Base-by-base conservation (phyloP, 805 yeast genomes). In the Yarrowia yakushimensis region DNA sequence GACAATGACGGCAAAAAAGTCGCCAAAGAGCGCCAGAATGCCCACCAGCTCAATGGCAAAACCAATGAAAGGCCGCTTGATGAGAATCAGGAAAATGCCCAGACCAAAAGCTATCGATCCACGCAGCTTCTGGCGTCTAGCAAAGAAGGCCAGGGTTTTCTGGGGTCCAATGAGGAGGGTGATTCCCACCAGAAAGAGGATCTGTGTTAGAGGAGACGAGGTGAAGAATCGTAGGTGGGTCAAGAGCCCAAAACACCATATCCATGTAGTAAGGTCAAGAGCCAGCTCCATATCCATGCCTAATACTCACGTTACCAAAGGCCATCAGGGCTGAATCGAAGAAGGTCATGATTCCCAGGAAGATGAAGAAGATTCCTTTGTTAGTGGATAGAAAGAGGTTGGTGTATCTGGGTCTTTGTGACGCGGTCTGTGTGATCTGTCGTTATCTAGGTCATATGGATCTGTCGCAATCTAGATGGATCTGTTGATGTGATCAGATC, bases 261-360 rank as follows among this genome's bases (percentile, higher is more conserved):
- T n/a, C n/a, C n/a, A n/a, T n/a, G n/a, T n/a, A n/a, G n/a, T n/a
- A n/a, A n/a, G n/a, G n/a, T n/a, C n/a, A n/a, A n/a, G n/a, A n/a
- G n/a, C n/a, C n/a, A n/a, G n/a, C n/a, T n/a, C n/a, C 30, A 11
- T 27, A 27, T 11, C 30, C 8, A 27, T 9, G 8, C 30, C 30
- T 15, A 3, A 48, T 43, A 50, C 57, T 50, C 42, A 48, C 81
- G 72, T 94, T 93, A 17, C 98, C 98, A 71, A 94, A 80, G 0
- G 97, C 97, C 65, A 93, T 79, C 36, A 93, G 78, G 0, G 96
- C 92, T 9, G 96, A 79, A 71, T 94, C 97, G 71, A 94, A 94
- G 66, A 93, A 84, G 17, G 96, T 83, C 69, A 91, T 69, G 30
- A 93, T 81, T 7, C 99, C 99, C 20, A 93, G 77, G 4, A 89